Conservation (phyloP, 1,139 yeast genomes). For the Zygotorulaspora mrakii region DNA sequence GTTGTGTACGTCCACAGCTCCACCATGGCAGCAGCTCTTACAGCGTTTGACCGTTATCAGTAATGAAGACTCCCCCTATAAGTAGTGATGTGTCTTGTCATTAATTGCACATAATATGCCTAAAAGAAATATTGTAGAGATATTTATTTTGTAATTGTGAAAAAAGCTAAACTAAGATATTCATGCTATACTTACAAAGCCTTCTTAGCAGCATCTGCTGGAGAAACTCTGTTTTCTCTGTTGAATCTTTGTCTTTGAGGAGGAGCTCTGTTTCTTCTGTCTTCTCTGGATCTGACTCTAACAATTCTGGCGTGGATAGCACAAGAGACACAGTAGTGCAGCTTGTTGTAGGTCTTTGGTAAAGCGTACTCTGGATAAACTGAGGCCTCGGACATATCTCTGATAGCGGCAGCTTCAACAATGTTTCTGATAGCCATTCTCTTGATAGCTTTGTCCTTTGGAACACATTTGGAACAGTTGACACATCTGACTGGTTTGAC, state of each 20-base stretch:
- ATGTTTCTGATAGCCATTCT: slow-evolving; percentile 99
- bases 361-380: slow-evolving; percentile 98
- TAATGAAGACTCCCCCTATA: too few relatives aligned
- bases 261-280: slow-evolving; percentile 98
- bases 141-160: slow-evolving; percentile 5
- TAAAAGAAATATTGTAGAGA: slow-evolving; percentile 1
- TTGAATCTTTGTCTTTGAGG: slow-evolving; percentile 99
- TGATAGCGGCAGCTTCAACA: slow-evolving; percentile 99
- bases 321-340: slow-evolving; percentile 99
- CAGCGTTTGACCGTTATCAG: too few relatives aligned
- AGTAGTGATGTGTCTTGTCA: too few relatives aligned
- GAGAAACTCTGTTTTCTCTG: slow-evolving; percentile 87
- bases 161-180: slow-evolving; percentile 10
- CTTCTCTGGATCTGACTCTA: slow-evolving; percentile 98
- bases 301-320: slow-evolving; percentile 99
- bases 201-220: slow-evolving; percentile 97
- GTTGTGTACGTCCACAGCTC: not conserved
- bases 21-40: too few relatives aligned
- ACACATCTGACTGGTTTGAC: slow-evolving; percentile 99
- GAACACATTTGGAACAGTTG: slow-evolving; percentile 99
- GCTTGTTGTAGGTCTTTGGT: slow-evolving; percentile 99
- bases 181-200: slow-evolving; percentile 45
- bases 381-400: slow-evolving; percentile 99
- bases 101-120: too few relatives aligned
- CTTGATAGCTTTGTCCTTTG: slow-evolving; percentile 99